phyloP scores from a whole-genome alignment of 139 green algal genomes.

The Pycnococcus provasolii region DNA sequence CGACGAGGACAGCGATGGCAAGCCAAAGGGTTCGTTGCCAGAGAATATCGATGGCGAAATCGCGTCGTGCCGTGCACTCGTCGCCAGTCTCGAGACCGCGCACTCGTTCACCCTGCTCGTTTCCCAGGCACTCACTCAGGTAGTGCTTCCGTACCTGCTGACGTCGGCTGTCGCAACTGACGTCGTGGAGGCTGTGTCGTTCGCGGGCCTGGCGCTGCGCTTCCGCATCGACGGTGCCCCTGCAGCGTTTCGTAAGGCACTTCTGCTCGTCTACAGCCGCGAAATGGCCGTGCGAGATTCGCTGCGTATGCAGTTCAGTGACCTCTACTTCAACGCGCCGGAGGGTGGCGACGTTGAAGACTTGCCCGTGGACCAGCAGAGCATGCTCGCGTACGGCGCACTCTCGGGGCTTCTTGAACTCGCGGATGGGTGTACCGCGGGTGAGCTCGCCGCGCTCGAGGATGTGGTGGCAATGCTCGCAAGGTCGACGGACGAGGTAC shows the following conservation, averaged over 20 bases:
- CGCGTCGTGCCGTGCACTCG: slow-evolving; percentile 10
- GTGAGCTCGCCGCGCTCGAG: slow-evolving; percentile 64
- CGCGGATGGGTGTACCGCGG: slow-evolving; percentile 41
- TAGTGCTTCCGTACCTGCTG: slow-evolving; percentile 51
- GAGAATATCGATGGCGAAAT: slow-evolving; percentile 11
- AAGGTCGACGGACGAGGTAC: background rate
- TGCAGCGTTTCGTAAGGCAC: background rate
- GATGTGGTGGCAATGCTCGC: slow-evolving; percentile 29
- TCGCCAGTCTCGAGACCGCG: slow-evolving; percentile 15
- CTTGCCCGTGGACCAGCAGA: slow-evolving; percentile 15
- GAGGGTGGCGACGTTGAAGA: slow-evolving; percentile 43
- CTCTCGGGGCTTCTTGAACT: slow-evolving; percentile 46
- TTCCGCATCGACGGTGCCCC: slow-evolving; percentile 45
- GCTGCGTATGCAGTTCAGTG: too few relatives aligned
- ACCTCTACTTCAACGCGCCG: slow-evolving; percentile 33
- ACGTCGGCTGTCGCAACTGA: slow-evolving; percentile 44
- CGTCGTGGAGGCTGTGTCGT: slow-evolving; percentile 55
- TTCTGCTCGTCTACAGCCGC: slow-evolving; percentile 59
- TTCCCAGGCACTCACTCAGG: slow-evolving; percentile 23
- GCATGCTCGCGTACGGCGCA: slow-evolving; percentile 30
- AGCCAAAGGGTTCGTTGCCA: background rate
- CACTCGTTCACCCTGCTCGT: slow-evolving; percentile 13
- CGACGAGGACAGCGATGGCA: background rate
- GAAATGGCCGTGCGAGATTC: slow-evolving; percentile 54
- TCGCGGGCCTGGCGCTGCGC: slow-evolving; percentile 56